Evolutionary conservation across 2,329 filamentous ascomycete species (phyloP).

Genomic region (Fusarium sororula): DNA sequence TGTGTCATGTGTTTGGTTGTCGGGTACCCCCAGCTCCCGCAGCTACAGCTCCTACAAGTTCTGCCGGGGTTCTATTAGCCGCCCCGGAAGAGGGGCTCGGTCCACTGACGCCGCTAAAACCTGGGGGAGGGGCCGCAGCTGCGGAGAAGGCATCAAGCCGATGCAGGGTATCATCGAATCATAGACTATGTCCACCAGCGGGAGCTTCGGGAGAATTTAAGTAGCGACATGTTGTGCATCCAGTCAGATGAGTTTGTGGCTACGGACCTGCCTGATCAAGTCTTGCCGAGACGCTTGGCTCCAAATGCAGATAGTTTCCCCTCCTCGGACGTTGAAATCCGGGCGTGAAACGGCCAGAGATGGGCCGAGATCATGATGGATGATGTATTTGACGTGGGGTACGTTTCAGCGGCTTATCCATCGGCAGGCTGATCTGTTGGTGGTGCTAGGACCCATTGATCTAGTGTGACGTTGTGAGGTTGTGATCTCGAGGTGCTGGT

Average conservation of each 20-base stretch:
- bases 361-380: constrained; percentile 27
- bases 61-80: constrained; percentile 33
- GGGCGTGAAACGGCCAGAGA: constrained; percentile 16
- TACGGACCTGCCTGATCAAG: constrained; percentile 20
- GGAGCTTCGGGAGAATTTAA: constrained; percentile 25
- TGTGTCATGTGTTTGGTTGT: constrained; percentile 34
- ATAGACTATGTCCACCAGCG: constrained; percentile 1
- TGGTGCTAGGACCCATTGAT: neutral
- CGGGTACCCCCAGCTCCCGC: constrained; percentile 8
- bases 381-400: constrained; percentile 14
- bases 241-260: neutral
- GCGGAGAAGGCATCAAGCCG: neutral
- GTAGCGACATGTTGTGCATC: neutral
- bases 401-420: neutral
- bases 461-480: neutral
- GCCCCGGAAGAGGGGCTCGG: constrained; percentile 26
- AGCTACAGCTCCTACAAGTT: neutral
- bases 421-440: neutral
- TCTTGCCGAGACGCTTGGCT: constrained; percentile 25
- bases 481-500: neutral
- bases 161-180: constrained; percentile 27
- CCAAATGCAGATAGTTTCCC: constrained; percentile 4
- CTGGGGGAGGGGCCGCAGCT: constrained; percentile 33
- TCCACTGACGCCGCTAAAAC: constrained; percentile 30
- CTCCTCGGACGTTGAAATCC: constrained; percentile 27